Evolutionary conservation across 2,329 filamentous ascomycete genomes (phyloP).

Genomic region (Aspergillus tanneri): DNA sequence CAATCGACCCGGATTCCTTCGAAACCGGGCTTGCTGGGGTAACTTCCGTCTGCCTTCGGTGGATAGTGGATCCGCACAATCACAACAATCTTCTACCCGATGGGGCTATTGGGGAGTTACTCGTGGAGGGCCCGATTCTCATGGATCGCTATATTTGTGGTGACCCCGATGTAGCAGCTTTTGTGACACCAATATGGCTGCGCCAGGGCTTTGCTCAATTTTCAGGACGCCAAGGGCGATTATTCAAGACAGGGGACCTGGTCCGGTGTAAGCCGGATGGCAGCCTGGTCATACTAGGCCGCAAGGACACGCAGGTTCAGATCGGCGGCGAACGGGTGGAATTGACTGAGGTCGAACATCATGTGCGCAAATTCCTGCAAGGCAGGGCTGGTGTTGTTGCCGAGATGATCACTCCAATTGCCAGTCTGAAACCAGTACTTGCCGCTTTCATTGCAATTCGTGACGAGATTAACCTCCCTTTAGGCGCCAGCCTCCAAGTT

Average conservation of each 20-base stretch:
- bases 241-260: conserved; percentile 5
- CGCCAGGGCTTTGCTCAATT: not conserved
- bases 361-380: not conserved
- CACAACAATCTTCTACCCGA: not conserved
- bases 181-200: not conserved
- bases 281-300: conserved; percentile 4
- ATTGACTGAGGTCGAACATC: conserved; percentile 3
- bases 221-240: not conserved
- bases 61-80: not conserved
- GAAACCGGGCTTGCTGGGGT: not conserved
- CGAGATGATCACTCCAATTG: not conserved
- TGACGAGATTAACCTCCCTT: no score
- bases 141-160: not conserved
- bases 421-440: no score
- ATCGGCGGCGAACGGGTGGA: conserved; percentile 10
- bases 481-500: no score
- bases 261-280: not conserved
- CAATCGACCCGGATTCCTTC: not conserved
- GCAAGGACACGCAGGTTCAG: conserved; percentile 9
- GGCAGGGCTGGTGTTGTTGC: not conserved
- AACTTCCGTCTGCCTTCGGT: not conserved
- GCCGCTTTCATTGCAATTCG: no score
- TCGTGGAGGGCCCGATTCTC: not conserved
- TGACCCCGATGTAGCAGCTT: not conserved
- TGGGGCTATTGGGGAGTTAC: not conserved